Percentiles rank a stretch among this genome's conserved stretches.
phyloP scores from a whole-genome alignment of 2,329 filamentous ascomycete species.

The Emergomyces orientalis region DNA sequence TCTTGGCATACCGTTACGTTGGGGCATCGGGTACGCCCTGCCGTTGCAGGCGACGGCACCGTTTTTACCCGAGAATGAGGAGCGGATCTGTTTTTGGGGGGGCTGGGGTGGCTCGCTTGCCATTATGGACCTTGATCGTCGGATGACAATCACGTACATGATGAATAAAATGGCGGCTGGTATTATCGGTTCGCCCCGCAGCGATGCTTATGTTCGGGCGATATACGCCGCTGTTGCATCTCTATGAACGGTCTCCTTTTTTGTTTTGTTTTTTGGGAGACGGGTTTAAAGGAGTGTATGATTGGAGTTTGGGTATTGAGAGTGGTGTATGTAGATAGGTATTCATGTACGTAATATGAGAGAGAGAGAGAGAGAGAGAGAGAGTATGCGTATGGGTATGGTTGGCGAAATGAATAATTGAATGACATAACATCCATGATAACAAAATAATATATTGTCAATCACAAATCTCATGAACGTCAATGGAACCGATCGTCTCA shows the following conservation, averaged over 20 bases:
- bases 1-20: constrained; percentile 27
- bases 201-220: constrained; percentile 24
- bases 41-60: constrained; percentile 19
- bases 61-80: constrained; percentile 23
- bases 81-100: constrained; percentile 34
- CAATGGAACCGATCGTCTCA: background rate
- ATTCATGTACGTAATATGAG: background rate
- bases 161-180: constrained; percentile 39
- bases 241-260: background rate
- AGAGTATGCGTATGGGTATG: no score
- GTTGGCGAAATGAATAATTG: background rate
- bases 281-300: background rate
- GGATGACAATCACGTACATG: constrained; percentile 37
- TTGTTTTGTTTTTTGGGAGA: no score
- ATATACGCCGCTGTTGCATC: constrained; percentile 22
- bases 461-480: background rate
- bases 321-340: background rate
- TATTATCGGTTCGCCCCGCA: constrained; percentile 23
- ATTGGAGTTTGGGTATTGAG: background rate
- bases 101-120: constrained; percentile 40
- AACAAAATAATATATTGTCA: background rate
- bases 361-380: background rate
- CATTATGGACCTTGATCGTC: constrained; percentile 37
- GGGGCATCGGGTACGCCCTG: constrained; percentile 38
- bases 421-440: background rate